phyloP scores from a whole-genome alignment of 2,329 filamentous ascomycete genomes.

The Plenodomus tracheiphilus region DNA sequence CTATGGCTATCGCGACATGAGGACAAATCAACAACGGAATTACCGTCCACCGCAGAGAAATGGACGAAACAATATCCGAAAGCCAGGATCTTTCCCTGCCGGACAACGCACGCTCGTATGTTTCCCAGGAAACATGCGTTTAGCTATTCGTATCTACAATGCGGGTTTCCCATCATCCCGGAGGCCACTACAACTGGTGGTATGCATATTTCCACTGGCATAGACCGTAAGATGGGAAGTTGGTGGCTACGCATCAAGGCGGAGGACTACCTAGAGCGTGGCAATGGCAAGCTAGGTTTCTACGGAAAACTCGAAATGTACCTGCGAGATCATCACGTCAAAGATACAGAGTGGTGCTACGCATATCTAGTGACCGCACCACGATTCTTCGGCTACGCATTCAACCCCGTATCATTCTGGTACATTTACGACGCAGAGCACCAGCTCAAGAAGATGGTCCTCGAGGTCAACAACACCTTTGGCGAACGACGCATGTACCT shows the following conservation, averaged over 20 bases:
- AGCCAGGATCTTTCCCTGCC: conserved; percentile 63
- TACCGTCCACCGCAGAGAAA: conserved; percentile 3
- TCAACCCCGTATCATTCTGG: conserved; percentile 80
- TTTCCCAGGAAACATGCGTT: conserved; percentile 71
- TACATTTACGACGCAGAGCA: conserved; percentile 68
- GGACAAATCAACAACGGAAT: too few species aligned
- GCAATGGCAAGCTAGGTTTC: conserved; percentile 56
- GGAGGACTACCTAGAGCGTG: conserved; percentile 64
- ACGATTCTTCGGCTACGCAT: conserved; percentile 69
- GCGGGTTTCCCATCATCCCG: conserved; percentile 69
- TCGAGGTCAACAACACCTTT: conserved; percentile 79
- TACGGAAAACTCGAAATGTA: conserved; percentile 65
- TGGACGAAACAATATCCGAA: conserved; percentile 24
- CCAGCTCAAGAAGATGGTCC: conserved; percentile 64
- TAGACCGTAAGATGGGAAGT: conserved; percentile 33
- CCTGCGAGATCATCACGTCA: conserved; percentile 60
- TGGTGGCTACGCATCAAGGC: conserved; percentile 65
- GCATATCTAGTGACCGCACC: conserved; percentile 74
- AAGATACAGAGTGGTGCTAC: conserved; percentile 63
- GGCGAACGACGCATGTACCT: conserved; percentile 71
- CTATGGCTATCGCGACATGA: neutral
- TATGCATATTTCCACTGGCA: conserved; percentile 17
- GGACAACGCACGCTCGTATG: conserved; percentile 67
- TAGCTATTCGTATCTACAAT: conserved; percentile 69
- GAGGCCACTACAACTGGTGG: conserved; percentile 47